Evolutionary conservation across 2,329 filamentous ascomycete species (phyloP), one percentile per base, ranked within the genome.

Genomic region (Hortaea werneckii): DNA sequence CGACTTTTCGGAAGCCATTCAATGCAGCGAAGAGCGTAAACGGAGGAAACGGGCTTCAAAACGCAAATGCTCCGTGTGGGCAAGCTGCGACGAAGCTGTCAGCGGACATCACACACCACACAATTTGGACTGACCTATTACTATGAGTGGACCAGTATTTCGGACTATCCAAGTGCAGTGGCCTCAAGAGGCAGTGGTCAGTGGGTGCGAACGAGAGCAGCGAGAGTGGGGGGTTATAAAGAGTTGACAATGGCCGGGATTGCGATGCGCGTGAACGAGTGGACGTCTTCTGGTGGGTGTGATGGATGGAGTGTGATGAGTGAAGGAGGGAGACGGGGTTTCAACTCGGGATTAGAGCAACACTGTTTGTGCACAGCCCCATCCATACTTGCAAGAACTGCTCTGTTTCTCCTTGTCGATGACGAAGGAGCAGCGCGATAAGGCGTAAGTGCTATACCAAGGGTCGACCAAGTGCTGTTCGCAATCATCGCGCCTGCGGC

Each of bases 241-340:
- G 60, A 62, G 57, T 54, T 61, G 59, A 50, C 50, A 60, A 63
- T 63, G 60, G 57, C 49, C 40, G 52, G 40, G 48, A 37, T 56
- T 59, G 56, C 51, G 48, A 61, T 60, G 57, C 41, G 47, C 40
- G 47, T 45, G 50, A 54, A 48, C 45, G 49, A 50, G 49, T 49
- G 49, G 28, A 50, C 41, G 27, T 32, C 9, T 45, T 35, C 30
- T 29, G 30, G 37, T 49, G 29, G 42, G 34, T 41, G 29, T 37
- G 41, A 42, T 12, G 29, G 27, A 38, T 13, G 37, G 37, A 46
- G 45, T 13, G 12, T 20, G 20, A 20, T 20, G 20, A 20, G 27
- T 28, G 29, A 41, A 43, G 30, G n/a, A 40, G 29, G 41, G 34
- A 39, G 43, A 37, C 37, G 41, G 28, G 35, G 28, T 42, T 12